phyloP scores from a whole-genome alignment of 2,329 filamentous ascomycete species.

The Neonectria punicea region DNA sequence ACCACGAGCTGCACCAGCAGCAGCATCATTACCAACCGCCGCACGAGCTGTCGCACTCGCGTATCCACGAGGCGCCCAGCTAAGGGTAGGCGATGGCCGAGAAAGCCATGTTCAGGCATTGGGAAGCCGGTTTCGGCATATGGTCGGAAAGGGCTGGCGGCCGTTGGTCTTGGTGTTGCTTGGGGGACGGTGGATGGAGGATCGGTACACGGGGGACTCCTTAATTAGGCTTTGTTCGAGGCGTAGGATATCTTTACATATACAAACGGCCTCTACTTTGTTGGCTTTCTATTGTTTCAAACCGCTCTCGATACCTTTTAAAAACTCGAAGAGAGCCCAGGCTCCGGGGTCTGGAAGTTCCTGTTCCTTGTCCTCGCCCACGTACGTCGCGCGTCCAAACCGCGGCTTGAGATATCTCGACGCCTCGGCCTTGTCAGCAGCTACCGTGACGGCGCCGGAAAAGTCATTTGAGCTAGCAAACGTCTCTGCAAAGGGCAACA shows the following conservation, averaged over 20 bases:
- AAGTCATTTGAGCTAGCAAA: conserved; percentile 47
- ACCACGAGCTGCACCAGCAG: neutral
- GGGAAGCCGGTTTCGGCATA: too few relatives aligned
- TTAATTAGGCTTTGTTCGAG: neutral
- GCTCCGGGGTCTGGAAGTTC: conserved; percentile 45
- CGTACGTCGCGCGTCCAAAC: conserved; percentile 45
- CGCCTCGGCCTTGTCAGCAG: conserved; percentile 43
- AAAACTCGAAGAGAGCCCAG: conserved; percentile 46
- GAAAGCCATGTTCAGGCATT: too few relatives aligned
- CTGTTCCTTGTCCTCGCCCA: conserved; percentile 42
- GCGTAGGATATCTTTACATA: neutral
- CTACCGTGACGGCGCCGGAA: conserved; percentile 25
- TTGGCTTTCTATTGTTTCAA: neutral
- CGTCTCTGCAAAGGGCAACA: conserved; percentile 74
- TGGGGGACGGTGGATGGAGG: neutral
- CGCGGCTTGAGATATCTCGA: conserved; percentile 42
- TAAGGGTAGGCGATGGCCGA: too few relatives aligned
- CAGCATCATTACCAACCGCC: neutral
- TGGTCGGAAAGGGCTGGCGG: too few relatives aligned
- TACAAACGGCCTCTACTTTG: neutral
- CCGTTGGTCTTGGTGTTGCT: neutral
- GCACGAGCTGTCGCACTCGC: neutral
- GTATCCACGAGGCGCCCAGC: neutral
- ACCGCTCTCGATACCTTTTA: conserved; percentile 12
- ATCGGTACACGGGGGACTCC: too few relatives aligned